These are phyloP conservation scores for Hanseniaspora meyeri DNA, from an alignment of 805 yeast genomes.

Conservation along the genomic window DNA sequence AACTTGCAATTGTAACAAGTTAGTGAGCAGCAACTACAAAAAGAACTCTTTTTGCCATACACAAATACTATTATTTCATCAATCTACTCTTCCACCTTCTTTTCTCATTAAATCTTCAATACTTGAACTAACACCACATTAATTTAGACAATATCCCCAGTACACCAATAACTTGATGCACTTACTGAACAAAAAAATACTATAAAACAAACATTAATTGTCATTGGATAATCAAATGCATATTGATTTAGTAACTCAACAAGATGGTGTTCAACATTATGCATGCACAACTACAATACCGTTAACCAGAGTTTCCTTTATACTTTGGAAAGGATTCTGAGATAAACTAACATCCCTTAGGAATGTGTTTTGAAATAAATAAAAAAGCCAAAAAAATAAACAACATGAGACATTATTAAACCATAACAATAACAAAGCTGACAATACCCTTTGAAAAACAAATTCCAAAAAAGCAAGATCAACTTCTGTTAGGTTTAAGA, in stretches of 20 bases:
- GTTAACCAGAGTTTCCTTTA: neutral
- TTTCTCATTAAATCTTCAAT: too few relatives aligned
- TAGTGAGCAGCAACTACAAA: too few relatives aligned
- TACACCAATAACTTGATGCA: neutral
- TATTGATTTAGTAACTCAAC: neutral
- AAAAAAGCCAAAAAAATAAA: neutral
- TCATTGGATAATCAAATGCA: neutral
- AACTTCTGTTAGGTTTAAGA: neutral
- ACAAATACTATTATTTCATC: too few relatives aligned
- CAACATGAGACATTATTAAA: neutral
- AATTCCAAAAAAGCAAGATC: neutral
- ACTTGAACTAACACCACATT: neutral
- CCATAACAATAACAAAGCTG: slow-evolving; percentile 2
- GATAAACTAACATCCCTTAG: slow-evolving; percentile 3
- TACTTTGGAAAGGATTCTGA: neutral
- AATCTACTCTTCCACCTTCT: too few relatives aligned
- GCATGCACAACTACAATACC: neutral
- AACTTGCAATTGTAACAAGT: neutral
- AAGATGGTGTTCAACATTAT: neutral
- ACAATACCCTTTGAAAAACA: neutral
- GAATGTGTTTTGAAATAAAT: neutral
- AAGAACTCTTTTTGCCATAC: too few relatives aligned
- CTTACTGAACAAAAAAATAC: neutral
- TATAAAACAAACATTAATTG: neutral
- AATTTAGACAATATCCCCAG: neutral